Conservation (phyloP, 352 stramenopile genomes). For the Hyaloperonospora brassicae region DNA sequence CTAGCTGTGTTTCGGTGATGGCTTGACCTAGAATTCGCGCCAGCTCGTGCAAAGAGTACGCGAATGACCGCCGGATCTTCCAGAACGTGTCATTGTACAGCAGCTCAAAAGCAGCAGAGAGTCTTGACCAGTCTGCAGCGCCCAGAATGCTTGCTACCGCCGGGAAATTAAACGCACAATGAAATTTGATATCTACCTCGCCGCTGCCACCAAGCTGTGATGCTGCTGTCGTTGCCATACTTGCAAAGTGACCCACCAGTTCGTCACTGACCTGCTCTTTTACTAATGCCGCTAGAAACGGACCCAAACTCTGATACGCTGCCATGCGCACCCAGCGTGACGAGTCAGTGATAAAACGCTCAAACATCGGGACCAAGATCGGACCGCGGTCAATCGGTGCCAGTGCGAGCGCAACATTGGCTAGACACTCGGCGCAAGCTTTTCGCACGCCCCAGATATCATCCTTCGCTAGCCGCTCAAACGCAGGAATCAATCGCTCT, state of each 20-base stretch:
- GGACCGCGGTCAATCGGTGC: conserved; percentile 45
- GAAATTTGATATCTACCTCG: conserved; percentile 86
- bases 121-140: conserved; percentile 49
- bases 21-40: conserved; percentile 72
- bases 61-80: conserved; percentile 89
- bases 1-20: conserved; percentile 70
- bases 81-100: conserved; percentile 78
- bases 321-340: conserved; percentile 92
- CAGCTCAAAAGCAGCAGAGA: conserved; percentile 74
- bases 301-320: conserved; percentile 87
- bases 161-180: conserved; percentile 89
- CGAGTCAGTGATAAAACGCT: conserved; percentile 81
- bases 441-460: conserved; percentile 92
- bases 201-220: conserved; percentile 56
- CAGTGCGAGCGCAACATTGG: conserved; percentile 75
- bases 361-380: conserved; percentile 85
- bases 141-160: conserved; percentile 82
- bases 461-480: conserved; percentile 86
- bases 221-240: conserved; percentile 65
- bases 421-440: conserved; percentile 87
- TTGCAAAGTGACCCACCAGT: conserved; percentile 75
- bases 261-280: conserved; percentile 71
- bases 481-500: conserved; percentile 86
- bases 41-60: conserved; percentile 87
- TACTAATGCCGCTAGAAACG: conserved; percentile 78